Evolutionary conservation across 2,329 filamentous ascomycete species (phyloP), one percentile per base, ranked within the genome.

Genomic region (Paradendryphiella salina): DNA sequence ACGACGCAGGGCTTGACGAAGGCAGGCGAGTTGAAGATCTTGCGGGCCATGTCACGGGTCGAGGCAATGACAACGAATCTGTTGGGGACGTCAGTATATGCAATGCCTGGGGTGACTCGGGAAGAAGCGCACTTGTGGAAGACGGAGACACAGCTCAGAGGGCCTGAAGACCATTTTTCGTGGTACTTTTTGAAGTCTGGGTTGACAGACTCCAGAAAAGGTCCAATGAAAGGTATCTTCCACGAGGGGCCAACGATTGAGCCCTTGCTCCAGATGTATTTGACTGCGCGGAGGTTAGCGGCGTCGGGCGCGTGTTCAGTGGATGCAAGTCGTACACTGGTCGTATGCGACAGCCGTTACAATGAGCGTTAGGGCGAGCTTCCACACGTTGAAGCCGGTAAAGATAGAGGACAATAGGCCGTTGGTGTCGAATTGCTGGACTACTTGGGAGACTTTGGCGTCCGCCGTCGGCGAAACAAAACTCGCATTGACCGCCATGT

Each of bases 1-100:
- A 99, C 94, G 56, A 99, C 92, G 70, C 92, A 97, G 34, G 94
- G 94, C 79, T 96, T 96, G 72, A 96, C 91, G 69, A 86, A 97
- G 43, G 78, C 73, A 20, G 94, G 94, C 15, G 92, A 95, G 77
- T 96, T 97, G 83, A 97, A 92, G 65, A 97, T 87, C 76, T 97
- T 97, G 65, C 93, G 88, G 51, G 93, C 88, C 83, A 97, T 90
- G 71, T 97, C 94, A 69, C 94, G 90, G 44, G 88, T 91, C 14
- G 92, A 95, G 28, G 92, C 93, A 72, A 99, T 96, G 50, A 99
- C 91, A 59, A 97, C 94, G 73, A 99, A 99, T 74, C 90, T 95
- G 63, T 1, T 10, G 13, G 50, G 23, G 48, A 5, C 9, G 50
- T 69, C 15, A 67, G 61, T 21, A 58, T 40, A n/a, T 17, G 37